These are phyloP conservation scores for Penicillium angulare DNA, from an alignment of 495 filamentous ascomycete genomes.

Conservation along the genomic window DNA sequence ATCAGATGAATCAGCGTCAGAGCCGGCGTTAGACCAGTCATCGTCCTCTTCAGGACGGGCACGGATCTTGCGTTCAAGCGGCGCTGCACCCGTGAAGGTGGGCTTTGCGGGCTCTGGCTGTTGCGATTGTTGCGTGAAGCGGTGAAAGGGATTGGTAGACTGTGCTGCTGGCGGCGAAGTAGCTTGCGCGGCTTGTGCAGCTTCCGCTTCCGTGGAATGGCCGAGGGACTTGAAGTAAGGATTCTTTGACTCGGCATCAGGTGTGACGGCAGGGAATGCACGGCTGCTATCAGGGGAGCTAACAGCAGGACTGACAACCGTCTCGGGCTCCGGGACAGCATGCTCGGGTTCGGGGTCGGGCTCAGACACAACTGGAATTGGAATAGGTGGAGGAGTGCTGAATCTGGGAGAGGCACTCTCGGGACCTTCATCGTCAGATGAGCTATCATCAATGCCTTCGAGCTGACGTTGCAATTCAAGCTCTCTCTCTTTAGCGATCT, in stretches of 20 bases:
- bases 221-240: conserved; percentile 73
- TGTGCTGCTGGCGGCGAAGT: conserved; percentile 35
- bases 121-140: conserved; percentile 56
- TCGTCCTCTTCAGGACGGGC: conserved; percentile 75
- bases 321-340: conserved; percentile 33
- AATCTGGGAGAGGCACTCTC: conserved; percentile 78
- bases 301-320: conserved; percentile 17
- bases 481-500: conserved; percentile 84
- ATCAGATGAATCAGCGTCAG: conserved; percentile 67
- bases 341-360: conserved; percentile 43
- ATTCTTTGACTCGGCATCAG: conserved; percentile 57
- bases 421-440: conserved; percentile 85
- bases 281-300: conserved; percentile 30
- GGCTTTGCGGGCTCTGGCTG: conserved; percentile 29
- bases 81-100: conserved; percentile 34
- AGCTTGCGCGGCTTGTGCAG: conserved; percentile 8
- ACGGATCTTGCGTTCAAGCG: conserved; percentile 49
- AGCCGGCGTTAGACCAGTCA: conserved; percentile 82
- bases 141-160: conserved; percentile 96
- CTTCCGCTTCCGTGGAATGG: conserved; percentile 31
- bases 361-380: conserved; percentile 20
- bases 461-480: conserved; percentile 83
- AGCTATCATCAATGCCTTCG: conserved; percentile 75
- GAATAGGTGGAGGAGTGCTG: conserved; percentile 57
- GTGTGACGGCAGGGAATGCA: conserved; percentile 20